Evolutionary conservation across 1,284 basidiomycete species (phyloP), one percentile per base, ranked within the genome.

Genomic region (Papiliotrema fonsecae): DNA sequence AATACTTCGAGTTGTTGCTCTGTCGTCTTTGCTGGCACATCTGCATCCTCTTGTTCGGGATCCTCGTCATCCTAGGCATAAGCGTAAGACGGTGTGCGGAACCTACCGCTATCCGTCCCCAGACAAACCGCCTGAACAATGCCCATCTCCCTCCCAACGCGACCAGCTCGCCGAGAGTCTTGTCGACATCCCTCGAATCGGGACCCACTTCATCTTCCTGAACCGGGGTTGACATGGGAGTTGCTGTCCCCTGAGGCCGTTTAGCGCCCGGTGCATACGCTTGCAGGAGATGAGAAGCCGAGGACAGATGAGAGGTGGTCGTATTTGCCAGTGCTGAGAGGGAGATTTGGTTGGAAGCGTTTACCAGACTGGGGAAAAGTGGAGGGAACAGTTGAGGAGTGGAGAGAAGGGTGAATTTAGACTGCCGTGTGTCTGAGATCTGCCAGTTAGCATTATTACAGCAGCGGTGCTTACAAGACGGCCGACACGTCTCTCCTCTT

Each of bases 121-220:
- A 77, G 32, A 98, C 75, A 67, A 97, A 99, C 44, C 88, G 84
- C 45, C 85, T 80, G 74, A 97, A 96, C 47, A 97, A 74, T 49
- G 84, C 83, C 93, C 94, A 98, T 46, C 94, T 79, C 6, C 91
- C 85, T 30, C 86, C 83, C 81, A 99, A 89, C 6, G 85, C 85
- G 13, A 91, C 84, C 4, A 88, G 76, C 74, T 98, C 96, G 6
- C 85, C 84, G 14, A 97, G 67, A 0, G 90, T 78, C 57, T 85
- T 86, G 73, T 98, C 94, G 6, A 96, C 84, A 64, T 97, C 92
- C 47, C 90, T 80, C 13, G 87, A 84, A 68, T 97, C 92, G 1
- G 88, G 77, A 7, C 73, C 73, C 2, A 72, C 69, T 21, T 85
- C 81, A 7, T 86, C 83, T 18, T 88, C 86, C n/a, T 44, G 48